A percentile compares a stretch with the other conserved stretches of the same genome.
phyloP scores from a whole-genome alignment of 1,284 basidiomycete genomes.

The Marasmius tenuissimus region DNA sequence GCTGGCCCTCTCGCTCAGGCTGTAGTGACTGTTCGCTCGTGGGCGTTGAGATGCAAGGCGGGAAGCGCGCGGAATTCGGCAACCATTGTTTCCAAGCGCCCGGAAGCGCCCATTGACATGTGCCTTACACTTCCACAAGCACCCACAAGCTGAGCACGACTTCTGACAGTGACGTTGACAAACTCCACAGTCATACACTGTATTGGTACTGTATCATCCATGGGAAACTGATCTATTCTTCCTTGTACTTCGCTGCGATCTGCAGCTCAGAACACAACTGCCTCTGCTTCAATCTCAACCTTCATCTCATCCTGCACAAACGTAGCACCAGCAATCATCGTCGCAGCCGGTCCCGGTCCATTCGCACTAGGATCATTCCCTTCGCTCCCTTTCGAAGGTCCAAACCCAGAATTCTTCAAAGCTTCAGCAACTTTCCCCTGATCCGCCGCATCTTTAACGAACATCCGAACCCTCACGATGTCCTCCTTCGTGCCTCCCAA shows the following conservation, averaged over 20 bases:
- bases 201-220: not conserved
- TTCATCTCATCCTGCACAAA: conserved; percentile 43
- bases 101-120: too few species aligned
- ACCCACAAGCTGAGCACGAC: too few species aligned
- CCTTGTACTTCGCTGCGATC: not conserved
- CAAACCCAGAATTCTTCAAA: conserved; percentile 41
- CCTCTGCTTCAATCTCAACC: conserved; percentile 15
- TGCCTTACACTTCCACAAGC: too few species aligned
- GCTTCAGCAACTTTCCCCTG: conserved; percentile 41
- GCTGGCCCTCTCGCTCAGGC: too few species aligned
- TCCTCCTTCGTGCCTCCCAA: conserved; percentile 42
- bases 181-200: too few species aligned
- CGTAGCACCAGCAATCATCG: conserved; percentile 46
- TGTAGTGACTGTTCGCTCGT: too few species aligned
- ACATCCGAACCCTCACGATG: conserved; percentile 49
- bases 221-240: not conserved
- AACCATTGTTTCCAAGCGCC: too few species aligned
- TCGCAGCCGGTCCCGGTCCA: conserved; percentile 44
- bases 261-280: not conserved
- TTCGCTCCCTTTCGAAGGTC: not conserved
- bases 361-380: not conserved
- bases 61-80: too few species aligned
- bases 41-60: too few species aligned
- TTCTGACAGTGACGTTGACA: too few species aligned
- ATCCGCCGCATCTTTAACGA: conserved; percentile 40